Base-by-base conservation (phyloP, 2,329 filamentous ascomycete species). In the Ramularia endophylla region DNA sequence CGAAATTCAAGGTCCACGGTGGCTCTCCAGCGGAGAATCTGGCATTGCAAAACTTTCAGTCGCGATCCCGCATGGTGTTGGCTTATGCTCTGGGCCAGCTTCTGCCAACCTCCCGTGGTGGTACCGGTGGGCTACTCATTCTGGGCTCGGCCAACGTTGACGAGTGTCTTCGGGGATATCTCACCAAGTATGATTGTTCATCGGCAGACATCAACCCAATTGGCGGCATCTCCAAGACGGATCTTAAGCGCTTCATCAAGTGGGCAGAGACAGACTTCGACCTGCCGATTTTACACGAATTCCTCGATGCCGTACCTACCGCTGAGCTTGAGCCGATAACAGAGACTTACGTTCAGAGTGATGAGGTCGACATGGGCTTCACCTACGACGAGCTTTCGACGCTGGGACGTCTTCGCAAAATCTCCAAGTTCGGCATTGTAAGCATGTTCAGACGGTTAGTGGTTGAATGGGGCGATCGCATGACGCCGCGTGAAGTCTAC, bases 131-230 rank as follows among this genome's bases (percentile, higher is more conserved):
- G 8, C 65, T 86, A 0, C 67, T 87, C 3, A 80, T 87, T 0
- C 69, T 87, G 0, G 83, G 80, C 12, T 76, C 71, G 15, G 79
- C 78, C 2, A 86, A 86, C 53, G 81, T 85, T 3, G 80, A 77
- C 52, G 75, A 76, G 52, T 68, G 66, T 46, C 62, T 77, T 18
- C 65, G 72, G 19, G 73, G 71, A 15, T 80, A 85, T 59, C 66
- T 83, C 16, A 86, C 82, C n/a, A 85, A 86, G 62, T 85, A 85
- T 55, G 82, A 85, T 57, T 77, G 73, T 54, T 63, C 56, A 6
- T 65, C 60, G n/a, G 69, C 69, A 12, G 67, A 71, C 52, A 66
- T 81, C 57, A 79, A 83, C 52, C 80, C 80, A 3, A 81, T 83
- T 37, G 80, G 77, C 12, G 71, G 71, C 8, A 76, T 80, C 42